These are phyloP conservation scores for Cyphellophora attinorum DNA, from an alignment of 2,329 filamentous ascomycete species.

Conservation along the genomic window DNA sequence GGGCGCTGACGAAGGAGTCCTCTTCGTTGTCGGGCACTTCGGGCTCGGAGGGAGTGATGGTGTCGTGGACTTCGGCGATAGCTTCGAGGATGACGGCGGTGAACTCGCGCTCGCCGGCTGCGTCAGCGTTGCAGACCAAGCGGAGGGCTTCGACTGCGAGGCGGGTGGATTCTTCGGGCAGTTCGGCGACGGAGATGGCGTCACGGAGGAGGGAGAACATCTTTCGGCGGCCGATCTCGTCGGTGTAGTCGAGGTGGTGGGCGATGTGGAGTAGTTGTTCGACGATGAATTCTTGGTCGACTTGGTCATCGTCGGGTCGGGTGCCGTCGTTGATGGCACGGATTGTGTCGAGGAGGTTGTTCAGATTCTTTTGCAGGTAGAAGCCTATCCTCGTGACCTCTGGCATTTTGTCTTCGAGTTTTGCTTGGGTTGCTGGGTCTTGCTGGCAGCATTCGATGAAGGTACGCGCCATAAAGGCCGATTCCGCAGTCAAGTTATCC, in stretches of 20 bases:
- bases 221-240: slow-evolving; percentile 87
- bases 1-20: slow-evolving; percentile 89
- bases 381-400: slow-evolving; percentile 88
- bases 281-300: slow-evolving; percentile 89
- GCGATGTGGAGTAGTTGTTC: slow-evolving; percentile 92
- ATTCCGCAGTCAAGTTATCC: slow-evolving; percentile 56
- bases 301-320: slow-evolving; percentile 68
- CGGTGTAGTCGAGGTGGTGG: slow-evolving; percentile 88
- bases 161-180: slow-evolving; percentile 88
- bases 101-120: slow-evolving; percentile 42
- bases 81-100: slow-evolving; percentile 64
- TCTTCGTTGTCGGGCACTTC: slow-evolving; percentile 48
- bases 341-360: slow-evolving; percentile 29
- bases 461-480: slow-evolving; percentile 79
- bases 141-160: slow-evolving; percentile 74
- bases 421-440: slow-evolving; percentile 62
- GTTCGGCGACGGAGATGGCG: slow-evolving; percentile 70
- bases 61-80: slow-evolving; percentile 93
- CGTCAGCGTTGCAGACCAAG: slow-evolving; percentile 61
- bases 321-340: slow-evolving; percentile 36
- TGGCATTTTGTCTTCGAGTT: slow-evolving; percentile 87
- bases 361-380: slow-evolving; percentile 72
- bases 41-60: slow-evolving; percentile 48
- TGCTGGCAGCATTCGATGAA: slow-evolving; percentile 79
- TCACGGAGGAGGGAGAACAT: slow-evolving; percentile 90